Percentiles rank a stretch among this genome's conserved stretches.
Conservation (phyloP, 352 stramenopile genomes). For the Globisporangium emineosum region DNA sequence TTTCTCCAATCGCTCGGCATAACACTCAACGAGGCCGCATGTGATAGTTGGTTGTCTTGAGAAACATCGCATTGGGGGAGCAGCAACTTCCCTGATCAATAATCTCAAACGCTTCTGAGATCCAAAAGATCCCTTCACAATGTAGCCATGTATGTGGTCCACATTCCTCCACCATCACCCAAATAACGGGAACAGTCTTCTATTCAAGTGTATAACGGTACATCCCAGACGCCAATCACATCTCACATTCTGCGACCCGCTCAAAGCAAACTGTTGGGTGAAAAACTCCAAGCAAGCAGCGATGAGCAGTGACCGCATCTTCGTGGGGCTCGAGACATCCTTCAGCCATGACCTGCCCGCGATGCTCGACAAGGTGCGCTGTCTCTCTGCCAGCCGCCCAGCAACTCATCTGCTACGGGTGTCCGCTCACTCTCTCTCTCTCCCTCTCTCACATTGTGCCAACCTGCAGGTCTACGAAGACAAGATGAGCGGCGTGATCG, state of each 20-base stretch:
- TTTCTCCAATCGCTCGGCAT: too few species aligned
- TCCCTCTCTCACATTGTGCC: not conserved
- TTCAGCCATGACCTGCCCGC: constrained; percentile 67
- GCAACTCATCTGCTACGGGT: not conserved
- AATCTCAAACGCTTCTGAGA: too few species aligned
- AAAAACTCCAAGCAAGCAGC: not conserved
- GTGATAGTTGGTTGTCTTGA: too few species aligned
- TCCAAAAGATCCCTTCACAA: not conserved
- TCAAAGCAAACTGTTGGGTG: not conserved
- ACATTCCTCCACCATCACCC: not conserved
- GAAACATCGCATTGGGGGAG: too few species aligned
- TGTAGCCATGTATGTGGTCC: constrained; percentile 7
- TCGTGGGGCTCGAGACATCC: constrained; percentile 74
- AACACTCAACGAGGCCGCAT: too few species aligned
- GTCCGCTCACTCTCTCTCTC: not conserved
- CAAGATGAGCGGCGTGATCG: constrained; percentile 75
- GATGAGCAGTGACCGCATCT: constrained; percentile 51
- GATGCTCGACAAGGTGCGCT: constrained; percentile 51
- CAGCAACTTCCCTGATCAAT: too few species aligned
- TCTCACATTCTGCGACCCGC: not conserved
- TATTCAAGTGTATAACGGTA: not conserved
- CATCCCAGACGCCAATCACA: not conserved
- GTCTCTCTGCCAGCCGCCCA: too few species aligned
- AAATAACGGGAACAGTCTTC: not conserved
- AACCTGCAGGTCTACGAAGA: constrained; percentile 61